These are phyloP conservation scores for Ustilago nuda DNA, from an alignment of 1,284 basidiomycete genomes.

Conservation along the genomic window DNA sequence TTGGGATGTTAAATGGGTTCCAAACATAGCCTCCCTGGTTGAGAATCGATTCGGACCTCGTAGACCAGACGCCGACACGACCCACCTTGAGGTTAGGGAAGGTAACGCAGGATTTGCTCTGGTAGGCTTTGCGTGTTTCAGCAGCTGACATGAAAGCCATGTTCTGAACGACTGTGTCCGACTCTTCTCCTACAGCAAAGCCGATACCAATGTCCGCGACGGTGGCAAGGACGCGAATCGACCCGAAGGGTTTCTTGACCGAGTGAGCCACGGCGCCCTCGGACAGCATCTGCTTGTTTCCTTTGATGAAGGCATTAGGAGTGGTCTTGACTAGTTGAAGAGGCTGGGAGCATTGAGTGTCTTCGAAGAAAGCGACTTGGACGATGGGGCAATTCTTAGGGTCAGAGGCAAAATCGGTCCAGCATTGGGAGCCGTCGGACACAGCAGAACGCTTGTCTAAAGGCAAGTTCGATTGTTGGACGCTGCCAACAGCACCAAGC, in stretches of 20 bases:
- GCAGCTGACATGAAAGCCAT: conserved; percentile 33
- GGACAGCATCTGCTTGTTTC: conserved; percentile 37
- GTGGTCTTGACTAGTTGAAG: conserved; percentile 6
- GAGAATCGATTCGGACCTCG: conserved; percentile 2
- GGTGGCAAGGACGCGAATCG: conserved; percentile 33
- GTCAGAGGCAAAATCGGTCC: conserved; percentile 18
- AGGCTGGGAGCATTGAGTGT: conserved; percentile 21
- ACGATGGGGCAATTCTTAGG: conserved; percentile 27
- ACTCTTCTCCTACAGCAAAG: conserved; percentile 30
- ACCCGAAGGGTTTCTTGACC: conserved; percentile 17
- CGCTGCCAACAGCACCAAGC: conserved; percentile 9
- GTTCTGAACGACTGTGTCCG: conserved; percentile 36
- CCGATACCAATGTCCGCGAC: conserved; percentile 33
- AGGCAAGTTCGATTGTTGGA: conserved; percentile 7
- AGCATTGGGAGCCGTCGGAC: conserved; percentile 24
- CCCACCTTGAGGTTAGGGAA: conserved; percentile 28
- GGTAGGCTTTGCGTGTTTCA: conserved; percentile 15
- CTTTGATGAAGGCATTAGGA: conserved; percentile 10
- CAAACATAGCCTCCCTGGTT: conserved; percentile 34
- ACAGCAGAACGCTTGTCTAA: conserved; percentile 24
- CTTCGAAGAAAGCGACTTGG: conserved; percentile 34
- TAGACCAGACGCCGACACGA: conserved; percentile 18
- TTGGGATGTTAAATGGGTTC: conserved; percentile 35
- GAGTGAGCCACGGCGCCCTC: conserved; percentile 26
- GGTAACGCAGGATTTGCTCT: conserved; percentile 23